Base-by-base conservation (phyloP, 148 eudicot species). In the Rhododendron williamsianum region DNA sequence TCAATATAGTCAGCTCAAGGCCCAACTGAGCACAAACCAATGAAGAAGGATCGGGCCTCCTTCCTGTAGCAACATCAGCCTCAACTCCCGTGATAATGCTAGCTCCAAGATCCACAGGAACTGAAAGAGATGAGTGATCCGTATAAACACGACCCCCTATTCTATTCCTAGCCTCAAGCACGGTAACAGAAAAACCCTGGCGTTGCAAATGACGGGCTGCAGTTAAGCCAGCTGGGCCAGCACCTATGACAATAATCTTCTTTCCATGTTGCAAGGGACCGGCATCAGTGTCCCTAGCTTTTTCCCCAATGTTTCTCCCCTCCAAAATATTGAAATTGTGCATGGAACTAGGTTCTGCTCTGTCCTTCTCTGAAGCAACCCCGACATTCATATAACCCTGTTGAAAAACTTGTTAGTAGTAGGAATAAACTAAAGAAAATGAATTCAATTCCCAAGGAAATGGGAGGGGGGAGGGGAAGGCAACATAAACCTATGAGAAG, bases 51-150 rank as follows among this genome's bases (percentile, higher is more conserved):
- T 97, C 99, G 15, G 99, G 94, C 81, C 99, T 92, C 82, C 99
- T 94, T 89, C 93, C 98, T 88, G 97, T 90, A 73, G 93, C 92
- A 83, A 94, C 95, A 90, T 97, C 99, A 79, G 98, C 98, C 89
- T 97, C 99, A 89, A 97, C 95, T 76, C 99, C 99, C 21, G 99
- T 97, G 87, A 97, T 97, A 85, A 97, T 97, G 89, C 99, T 97
- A 81, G 99, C 99, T 81, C 99, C 99, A 89, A 97, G 99, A 89
- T 97, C 99, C 83, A 97, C 99, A 49, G 99, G 98, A 90, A 97
- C 99, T 21, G 98, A 95, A 78, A 95, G 96, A 86, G 99, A 97
- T 58, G 95, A 92, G 27, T 83, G 93, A 74, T 97, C 98, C 7
- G 99, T 97, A 87, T 91, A 91, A 83, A 97, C 97, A 27, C 99